Evolutionary conservation across 768 basidiomycete species (phyloP), one percentile per base, ranked within the genome.

Genomic region (Podaxis sp.): DNA sequence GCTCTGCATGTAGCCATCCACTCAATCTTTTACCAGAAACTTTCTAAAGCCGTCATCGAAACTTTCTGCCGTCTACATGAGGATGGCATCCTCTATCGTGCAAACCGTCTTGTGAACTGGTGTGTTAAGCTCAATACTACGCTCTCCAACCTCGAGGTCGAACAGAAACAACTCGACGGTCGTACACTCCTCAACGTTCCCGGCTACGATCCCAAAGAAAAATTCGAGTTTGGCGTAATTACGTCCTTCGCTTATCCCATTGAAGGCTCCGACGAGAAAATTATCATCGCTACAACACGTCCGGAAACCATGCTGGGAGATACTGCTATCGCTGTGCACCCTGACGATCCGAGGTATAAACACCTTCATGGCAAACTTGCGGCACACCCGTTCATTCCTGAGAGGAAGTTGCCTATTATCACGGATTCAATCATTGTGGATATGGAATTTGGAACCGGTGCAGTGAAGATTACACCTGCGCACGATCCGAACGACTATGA

Each of bases 281-380:
- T 99, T 63, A 81, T 97, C 58, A 88, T 99, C 42, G 96, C 97
- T 0, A 99, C 97, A 1, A 99, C 96, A 4, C 93, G 97, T 80
- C 96, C 96, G 0, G 97, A 99, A 75, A 98, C 97, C 0, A 96
- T 99, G 93, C 83, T 99, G 0, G 97, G 97, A 39, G 97, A 99
- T 82, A 94, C 95, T 2, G 97, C 93, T 28, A 89, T 99, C 24
- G 97, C 97, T 30, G 93, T 99, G 0, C 96, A 99, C 75, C 96
- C 95, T 2, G 86, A 96, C 63, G 96, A 99, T 73, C 77, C 83
- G 8, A 87, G 96, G 12, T 98, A 98, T 78, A 95, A 82, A 84
- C 96, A 97, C 69, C 87, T 99, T 6, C 95, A 95, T 66, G 97
- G 96, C 59, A 98, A 95, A 80, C 95, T 88, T 69, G 94, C 84